Conservation (phyloP, 768 basidiomycete genomes). For the Tylopilus subfusipes region DNA sequence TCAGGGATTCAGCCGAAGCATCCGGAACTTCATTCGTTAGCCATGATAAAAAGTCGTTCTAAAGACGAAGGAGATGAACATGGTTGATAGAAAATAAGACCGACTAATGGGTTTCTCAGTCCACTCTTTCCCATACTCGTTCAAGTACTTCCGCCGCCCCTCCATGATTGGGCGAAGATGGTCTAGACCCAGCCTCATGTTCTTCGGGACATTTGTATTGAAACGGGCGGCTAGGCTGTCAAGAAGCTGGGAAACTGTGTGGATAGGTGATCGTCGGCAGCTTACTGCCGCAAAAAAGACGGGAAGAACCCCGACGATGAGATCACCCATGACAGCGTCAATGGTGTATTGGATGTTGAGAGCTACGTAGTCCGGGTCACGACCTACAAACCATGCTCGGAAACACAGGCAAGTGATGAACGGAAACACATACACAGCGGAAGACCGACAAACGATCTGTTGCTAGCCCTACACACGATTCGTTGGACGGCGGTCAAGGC, state of each 20-base stretch:
- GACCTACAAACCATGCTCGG: neutral
- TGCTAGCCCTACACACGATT: neutral
- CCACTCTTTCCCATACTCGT: slow-evolving; percentile 24
- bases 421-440: slow-evolving; percentile 36
- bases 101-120: too few species aligned
- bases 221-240: neutral
- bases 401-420: neutral
- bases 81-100: too few species aligned
- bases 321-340: slow-evolving; percentile 20
- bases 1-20: neutral
- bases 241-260: neutral
- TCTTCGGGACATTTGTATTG: slow-evolving; percentile 2
- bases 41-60: neutral
- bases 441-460: slow-evolving; percentile 37
- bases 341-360: neutral
- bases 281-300: slow-evolving; percentile 30
- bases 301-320: slow-evolving; percentile 16
- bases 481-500: slow-evolving; percentile 23
- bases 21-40: neutral
- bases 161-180: slow-evolving; percentile 29
- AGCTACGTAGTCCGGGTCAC: neutral
- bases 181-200: slow-evolving; percentile 1
- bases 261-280: neutral
- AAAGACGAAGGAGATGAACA: too few species aligned
- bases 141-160: slow-evolving; percentile 23